phyloP scores from a whole-genome alignment of 148 eudicot species.

The Rhododendron ferrugineum region DNA sequence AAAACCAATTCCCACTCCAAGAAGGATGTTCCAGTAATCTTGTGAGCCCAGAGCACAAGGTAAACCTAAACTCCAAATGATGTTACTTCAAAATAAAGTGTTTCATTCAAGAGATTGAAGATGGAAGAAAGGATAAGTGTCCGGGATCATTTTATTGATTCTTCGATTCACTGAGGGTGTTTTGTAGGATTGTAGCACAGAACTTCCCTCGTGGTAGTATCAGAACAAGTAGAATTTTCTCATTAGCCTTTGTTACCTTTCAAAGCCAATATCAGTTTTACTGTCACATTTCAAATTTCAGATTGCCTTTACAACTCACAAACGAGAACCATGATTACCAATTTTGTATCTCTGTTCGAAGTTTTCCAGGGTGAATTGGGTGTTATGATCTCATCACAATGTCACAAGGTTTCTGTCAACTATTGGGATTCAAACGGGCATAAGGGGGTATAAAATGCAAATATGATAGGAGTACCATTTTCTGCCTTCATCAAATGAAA shows the following conservation, averaged over 20 bases:
- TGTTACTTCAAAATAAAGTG: neutral
- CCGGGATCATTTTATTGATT: neutral
- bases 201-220: neutral
- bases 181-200: neutral
- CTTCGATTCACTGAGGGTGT: neutral
- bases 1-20: neutral
- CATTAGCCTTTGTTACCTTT: neutral
- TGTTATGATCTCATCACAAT: neutral
- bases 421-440: neutral
- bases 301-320: neutral
- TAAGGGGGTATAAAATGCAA: neutral
- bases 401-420: neutral
- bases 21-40: neutral
- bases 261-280: neutral
- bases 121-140: neutral
- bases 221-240: neutral
- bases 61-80: neutral
- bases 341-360: neutral
- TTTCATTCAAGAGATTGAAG: neutral
- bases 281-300: neutral
- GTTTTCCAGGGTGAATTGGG: neutral
- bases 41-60: neutral
- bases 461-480: neutral
- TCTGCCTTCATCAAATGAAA: neutral
- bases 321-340: neutral